Evolutionary conservation across 2,329 filamentous ascomycete species (phyloP), one percentile per base, ranked within the genome.

Genomic region (Fusarium incarnatum): DNA sequence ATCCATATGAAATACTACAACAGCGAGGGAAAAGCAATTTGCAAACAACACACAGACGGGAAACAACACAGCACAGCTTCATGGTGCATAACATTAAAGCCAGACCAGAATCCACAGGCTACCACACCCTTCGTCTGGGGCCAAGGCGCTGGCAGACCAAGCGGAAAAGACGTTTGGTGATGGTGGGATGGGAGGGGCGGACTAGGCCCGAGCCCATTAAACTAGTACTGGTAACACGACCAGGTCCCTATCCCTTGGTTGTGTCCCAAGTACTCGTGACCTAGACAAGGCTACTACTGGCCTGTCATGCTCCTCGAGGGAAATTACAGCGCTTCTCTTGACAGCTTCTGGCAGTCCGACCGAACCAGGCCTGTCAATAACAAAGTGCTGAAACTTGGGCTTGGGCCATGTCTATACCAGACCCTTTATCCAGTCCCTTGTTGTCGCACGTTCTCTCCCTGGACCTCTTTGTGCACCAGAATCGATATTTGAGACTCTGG

Each of bases 1-100:
- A 61, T 63, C 60, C 64, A 72, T 56, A 61, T 75, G 63, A 75
- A 75, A 71, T 75, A 75, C 68, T 58, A 48, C 50, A 42, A 49
- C 49, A 13, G 32, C 49, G 61, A 53, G 46, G 54, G 46, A 66
- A 68, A 66, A 56, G 50, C 68, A 37, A 37, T 37, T 37, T 37
- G 34, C 34, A 63, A 67, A 61, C 61, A 66, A 59, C 67, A 66
- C 61, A 67, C 49, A 67, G 62, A 48, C 30, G 9, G 58, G 66
- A 58, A 57, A 65, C 53, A 60, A 28, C 52, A 28, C 62, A 66
- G 47, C 48, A 66, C 49, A 61, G 22, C 52, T 49, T 56, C 63
- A 40, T 22, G 37, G 46, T 49, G 45, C 48, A 67, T 56, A 28
- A 41, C 40, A 57, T 54, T 37, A 46, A 34, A 44, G 18, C 30